Evolutionary conservation across 306 rosid species (phyloP), one percentile per base, ranked within the genome.

Genomic region (Begonia fuchsioides): DNA sequence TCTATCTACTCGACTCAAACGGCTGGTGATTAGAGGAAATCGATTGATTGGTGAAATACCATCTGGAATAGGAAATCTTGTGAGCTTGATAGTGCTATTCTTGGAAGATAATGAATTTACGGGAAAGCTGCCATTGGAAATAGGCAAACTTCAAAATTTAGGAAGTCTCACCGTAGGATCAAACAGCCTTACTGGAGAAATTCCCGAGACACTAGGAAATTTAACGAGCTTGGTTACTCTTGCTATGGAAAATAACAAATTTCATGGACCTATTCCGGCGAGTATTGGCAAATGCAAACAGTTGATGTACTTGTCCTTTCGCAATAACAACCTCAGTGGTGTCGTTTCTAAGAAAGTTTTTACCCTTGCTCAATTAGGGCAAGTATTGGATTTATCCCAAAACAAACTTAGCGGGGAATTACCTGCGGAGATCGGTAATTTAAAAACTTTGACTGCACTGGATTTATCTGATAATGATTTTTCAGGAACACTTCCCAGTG

Each of bases 181-280:
- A 9, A 71, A 71, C 58, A 32, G 13, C 39, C 54, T 61, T 15
- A 56, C 59, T 0, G 62, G 66, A 15, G 38, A 53, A 10, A 66
- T 71, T 40, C 69, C 69, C 1, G 0, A 7, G 19, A 9, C 66
- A 11, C 40, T 66, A 5, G 62, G 56, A 4, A 32, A 39, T n/a
- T 61, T 67, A 13, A 1, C 1, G 10, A 47, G 17, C 3, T 55
- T 65, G 61, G 43, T 3, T 0, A 0, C 3, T 10, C 41, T 71
- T 12, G 15, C n/a, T 32, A 32, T 66, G 52, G 38, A 57, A 12
- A 46, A 17, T 12, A 71, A 71, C 45, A 11, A 38, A 17, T 61
- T 66, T 11, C 50, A 62, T 10, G 76, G 72, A 32, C 12, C 1
- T 0, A 53, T 71, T 16, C 66, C 72, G 52, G 44, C 10, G 15